Evolutionary conservation across 2,329 filamentous ascomycete genomes (phyloP), one percentile per base, ranked within the genome.

Genomic region (Passalora sequoiae): DNA sequence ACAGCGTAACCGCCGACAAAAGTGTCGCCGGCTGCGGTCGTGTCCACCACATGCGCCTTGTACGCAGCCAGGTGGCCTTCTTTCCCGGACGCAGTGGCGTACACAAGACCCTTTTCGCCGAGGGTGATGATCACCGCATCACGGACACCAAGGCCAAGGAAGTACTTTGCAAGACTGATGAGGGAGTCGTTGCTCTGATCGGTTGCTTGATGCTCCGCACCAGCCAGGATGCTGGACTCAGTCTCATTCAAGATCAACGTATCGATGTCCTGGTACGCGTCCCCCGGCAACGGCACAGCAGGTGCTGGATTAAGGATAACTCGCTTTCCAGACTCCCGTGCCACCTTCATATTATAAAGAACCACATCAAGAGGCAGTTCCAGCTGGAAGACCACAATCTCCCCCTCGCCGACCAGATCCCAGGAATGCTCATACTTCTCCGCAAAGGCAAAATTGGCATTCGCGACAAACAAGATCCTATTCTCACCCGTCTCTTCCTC

Each of bases 211-310:
- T 52, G 30, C 46, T 60, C 8, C 51, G 58, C 38, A 1, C 77
- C 79, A 0, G 78, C 81, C 42, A 94, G 74, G 38, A 89, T 77
- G 6, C 81, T 77, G 2, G 89, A 86, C 69, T 96, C 89, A 1
- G 84, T 92, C 70, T 96, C 89, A 60, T 97, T 96, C 57, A 96
- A 78, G 38, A 96, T 78, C 31, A 96, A 72, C 58, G 94, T 87
- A 30, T 81, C 80, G 22, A 96, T 74, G 1, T 77, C 78, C 5
- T 63, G 56, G 61, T 85, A 92, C 6, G 79, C 80, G 20, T 78
- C 73, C 0, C 71, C 71, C 1, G 86, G 88, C 3, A 95, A 67
- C 6, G 69, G 65, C 32, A 81, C 75, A 3, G 89, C 88, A 1
- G 71, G 71, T 3, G 89, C 89, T 12, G 89, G 89, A 64, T 96